Conservation (phyloP, 1,139 yeast species). For the Hyphopichia buzzinii region DNA sequence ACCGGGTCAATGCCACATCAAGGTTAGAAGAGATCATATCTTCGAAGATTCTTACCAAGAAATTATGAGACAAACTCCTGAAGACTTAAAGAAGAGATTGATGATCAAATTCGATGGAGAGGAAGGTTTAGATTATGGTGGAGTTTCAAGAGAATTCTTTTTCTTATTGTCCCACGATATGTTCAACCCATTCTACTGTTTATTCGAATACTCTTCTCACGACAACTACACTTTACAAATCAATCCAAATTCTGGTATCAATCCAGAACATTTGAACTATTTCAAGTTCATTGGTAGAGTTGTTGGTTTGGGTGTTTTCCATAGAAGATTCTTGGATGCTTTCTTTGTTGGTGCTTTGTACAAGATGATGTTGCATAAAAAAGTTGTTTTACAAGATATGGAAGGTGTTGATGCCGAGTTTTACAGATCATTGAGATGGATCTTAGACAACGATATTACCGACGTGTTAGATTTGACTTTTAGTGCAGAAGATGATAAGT, state of each 20-base stretch:
- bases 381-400: conserved; percentile 94
- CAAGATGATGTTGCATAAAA: conserved; percentile 95
- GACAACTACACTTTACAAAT: conserved; percentile 97
- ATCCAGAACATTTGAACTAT: conserved; percentile 96
- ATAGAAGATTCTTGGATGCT: conserved; percentile 94
- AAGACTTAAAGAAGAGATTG: conserved; percentile 91
- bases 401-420: conserved; percentile 98
- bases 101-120: conserved; percentile 99
- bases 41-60: conserved; percentile 98
- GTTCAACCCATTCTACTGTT: conserved; percentile 97
- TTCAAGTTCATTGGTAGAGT: conserved; percentile 98
- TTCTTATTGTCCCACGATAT: conserved; percentile 94
- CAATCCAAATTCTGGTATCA: conserved; percentile 96
- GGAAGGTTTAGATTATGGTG: conserved; percentile 99
- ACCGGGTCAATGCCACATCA: conserved; percentile 98
- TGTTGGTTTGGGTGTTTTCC: conserved; percentile 97
- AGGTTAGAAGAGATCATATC: conserved; percentile 93
- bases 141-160: conserved; percentile 97
- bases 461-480: conserved; percentile 80
- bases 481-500: conserved; percentile 93
- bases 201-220: conserved; percentile 95
- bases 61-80: conserved; percentile 98
- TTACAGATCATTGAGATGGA: conserved; percentile 93
- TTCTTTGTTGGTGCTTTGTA: conserved; percentile 97
- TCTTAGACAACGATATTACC: conserved; percentile 89